Evolutionary conservation across 2,329 filamentous ascomycete species (phyloP).

Genomic region (Pezicula carpinea): DNA sequence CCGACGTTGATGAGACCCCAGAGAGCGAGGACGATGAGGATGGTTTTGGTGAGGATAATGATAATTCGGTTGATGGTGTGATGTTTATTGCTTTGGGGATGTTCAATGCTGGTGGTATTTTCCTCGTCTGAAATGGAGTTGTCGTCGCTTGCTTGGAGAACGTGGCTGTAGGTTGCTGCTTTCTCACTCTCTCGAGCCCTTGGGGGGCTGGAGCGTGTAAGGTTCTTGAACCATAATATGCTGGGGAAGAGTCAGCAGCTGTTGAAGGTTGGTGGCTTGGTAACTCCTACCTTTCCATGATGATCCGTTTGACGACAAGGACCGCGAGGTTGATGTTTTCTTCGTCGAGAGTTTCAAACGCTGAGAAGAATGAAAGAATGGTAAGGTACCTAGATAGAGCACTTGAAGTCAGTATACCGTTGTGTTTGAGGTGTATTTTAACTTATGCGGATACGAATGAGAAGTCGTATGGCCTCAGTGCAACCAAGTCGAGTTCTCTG

Average conservation of each 20-base stretch:
- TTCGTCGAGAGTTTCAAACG: no score
- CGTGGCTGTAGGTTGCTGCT: constrained; percentile 2
- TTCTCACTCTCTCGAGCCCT: background rate
- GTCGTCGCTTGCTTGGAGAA: constrained; percentile 5
- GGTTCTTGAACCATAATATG: constrained; percentile 3
- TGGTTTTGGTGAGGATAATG: background rate
- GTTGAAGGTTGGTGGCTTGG: no score
- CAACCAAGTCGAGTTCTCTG: no score
- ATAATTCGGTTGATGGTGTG: background rate
- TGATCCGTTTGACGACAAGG: background rate
- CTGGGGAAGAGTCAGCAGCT: background rate
- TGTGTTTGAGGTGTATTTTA: no score
- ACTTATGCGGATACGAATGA: no score
- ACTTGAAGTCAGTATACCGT: no score
- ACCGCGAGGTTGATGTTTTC: no score
- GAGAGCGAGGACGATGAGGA: constrained; percentile 1
- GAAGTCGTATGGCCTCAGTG: no score
- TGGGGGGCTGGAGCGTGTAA: background rate
- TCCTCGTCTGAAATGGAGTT: background rate
- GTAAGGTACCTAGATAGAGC: no score
- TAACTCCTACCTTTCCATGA: background rate
- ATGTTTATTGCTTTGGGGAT: background rate
- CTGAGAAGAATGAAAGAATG: no score
- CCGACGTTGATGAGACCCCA: constrained; percentile 1
- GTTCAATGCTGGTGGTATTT: no score